These are phyloP conservation scores for Lachnellula arida DNA, from an alignment of 2,329 filamentous ascomycete species.

Conservation along the genomic window DNA sequence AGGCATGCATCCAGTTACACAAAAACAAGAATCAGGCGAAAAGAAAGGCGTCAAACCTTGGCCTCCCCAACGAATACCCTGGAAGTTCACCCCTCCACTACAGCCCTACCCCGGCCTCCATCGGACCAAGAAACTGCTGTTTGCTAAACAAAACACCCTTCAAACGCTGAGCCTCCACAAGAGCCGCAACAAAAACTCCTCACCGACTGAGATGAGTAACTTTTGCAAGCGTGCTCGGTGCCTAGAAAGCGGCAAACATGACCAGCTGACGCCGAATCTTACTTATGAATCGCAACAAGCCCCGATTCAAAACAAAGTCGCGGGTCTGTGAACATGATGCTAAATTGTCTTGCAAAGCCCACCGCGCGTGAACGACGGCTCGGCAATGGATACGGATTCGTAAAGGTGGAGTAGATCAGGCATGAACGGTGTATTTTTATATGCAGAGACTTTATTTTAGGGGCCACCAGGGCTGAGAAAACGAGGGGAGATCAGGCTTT, in stretches of 20 bases:
- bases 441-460: neutral
- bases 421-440: neutral
- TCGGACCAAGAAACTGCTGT: slow-evolving; percentile 6
- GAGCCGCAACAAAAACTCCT: slow-evolving; percentile 1
- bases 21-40: neutral
- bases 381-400: neutral
- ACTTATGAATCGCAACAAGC: neutral
- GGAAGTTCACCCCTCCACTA: slow-evolving; percentile 3
- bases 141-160: neutral
- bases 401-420: neutral
- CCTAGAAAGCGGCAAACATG: slow-evolving; percentile 1
- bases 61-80: slow-evolving; percentile 3
- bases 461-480: neutral
- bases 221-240: neutral
- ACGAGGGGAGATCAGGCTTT: neutral
- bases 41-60: slow-evolving; percentile 1
- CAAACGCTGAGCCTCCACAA: neutral
- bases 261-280: neutral
- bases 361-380: no score
- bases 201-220: slow-evolving; percentile 3
- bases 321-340: neutral
- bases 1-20: slow-evolving; percentile 5
- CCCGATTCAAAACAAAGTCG: neutral
- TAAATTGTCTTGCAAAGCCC: no score
- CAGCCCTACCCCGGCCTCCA: slow-evolving; percentile 11